Evolutionary conservation across 495 filamentous ascomycete species (phyloP), one percentile per base, ranked within the genome.

Genomic region (Trichoderma parareesei): DNA sequence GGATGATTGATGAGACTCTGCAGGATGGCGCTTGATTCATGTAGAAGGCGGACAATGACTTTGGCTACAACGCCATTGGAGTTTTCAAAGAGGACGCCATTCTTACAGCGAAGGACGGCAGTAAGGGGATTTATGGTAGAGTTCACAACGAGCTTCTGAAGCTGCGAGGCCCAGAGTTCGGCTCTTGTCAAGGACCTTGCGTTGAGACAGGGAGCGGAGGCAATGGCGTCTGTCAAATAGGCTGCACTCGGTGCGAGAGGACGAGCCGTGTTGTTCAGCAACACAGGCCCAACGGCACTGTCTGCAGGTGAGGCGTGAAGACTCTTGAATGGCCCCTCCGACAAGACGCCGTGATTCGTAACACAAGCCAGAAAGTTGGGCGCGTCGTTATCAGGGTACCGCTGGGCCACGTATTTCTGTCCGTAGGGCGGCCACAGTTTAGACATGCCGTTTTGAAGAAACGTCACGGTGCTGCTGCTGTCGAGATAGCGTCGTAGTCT

Each of bases 361-460:
- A 95, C 82, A 11, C 89, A 88, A 16, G 85, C 74, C 38, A 74
- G 48, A 70, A 93, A 83, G 66, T 87, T 91, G 85, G 78, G 9
- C 88, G 89, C 27, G 86, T 77, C 1, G 69, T 75, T 13, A n/a
- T 40, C 63, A 33, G 64, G 62, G 42, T 70, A 76, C 18, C 75
- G 67, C 38, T 67, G 61, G 4, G 35, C 44, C 18, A 67, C 69
- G 61, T 78, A 78, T 10, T 61, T 38, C 7, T 66, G 65, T 7
- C 76, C 76, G 67, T 90, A 78, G 5, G 89, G 84, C 68, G 92
- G 93, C 60, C 92, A 75, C 7, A 82, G 70, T 63, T 80, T 71
- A 65, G 74, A 92, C 87, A 96, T 88, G 20, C 91, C 92, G 67
- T 95, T 95, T 68, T 96, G 92, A 20, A 91, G 70, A 55, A 97